phyloP scores from a whole-genome alignment of 2,329 filamentous ascomycete genomes.

The Fusarium subtropicale region DNA sequence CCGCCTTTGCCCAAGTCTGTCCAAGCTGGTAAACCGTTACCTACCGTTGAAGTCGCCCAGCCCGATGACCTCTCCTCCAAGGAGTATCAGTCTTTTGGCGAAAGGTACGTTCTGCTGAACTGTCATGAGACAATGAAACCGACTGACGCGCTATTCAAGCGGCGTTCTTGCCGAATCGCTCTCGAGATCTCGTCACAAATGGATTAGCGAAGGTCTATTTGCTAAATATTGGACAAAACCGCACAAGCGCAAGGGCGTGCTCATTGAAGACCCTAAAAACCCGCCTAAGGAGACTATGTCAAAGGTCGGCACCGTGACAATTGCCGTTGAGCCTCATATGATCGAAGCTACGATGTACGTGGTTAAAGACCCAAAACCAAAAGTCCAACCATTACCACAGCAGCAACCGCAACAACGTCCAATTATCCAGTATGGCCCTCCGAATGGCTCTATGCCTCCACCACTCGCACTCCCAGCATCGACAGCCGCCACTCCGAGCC shows the following conservation, averaged over 20 bases:
- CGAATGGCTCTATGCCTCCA: slow-evolving; percentile 70
- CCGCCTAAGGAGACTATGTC: slow-evolving; percentile 77
- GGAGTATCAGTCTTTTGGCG: slow-evolving; percentile 79
- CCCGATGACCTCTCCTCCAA: slow-evolving; percentile 69
- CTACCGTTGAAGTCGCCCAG: slow-evolving; percentile 76
- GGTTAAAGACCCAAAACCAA: slow-evolving; percentile 72
- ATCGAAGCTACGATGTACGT: slow-evolving; percentile 80
- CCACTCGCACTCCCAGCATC: slow-evolving; percentile 54
- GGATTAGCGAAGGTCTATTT: slow-evolving; percentile 78
- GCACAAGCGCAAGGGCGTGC: slow-evolving; percentile 72
- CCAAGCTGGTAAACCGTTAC: slow-evolving; percentile 74
- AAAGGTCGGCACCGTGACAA: slow-evolving; percentile 77
- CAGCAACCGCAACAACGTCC: slow-evolving; percentile 58
- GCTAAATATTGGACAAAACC: slow-evolving; percentile 84
- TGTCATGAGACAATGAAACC: slow-evolving; percentile 17
- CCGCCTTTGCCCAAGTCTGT: slow-evolving; percentile 71
- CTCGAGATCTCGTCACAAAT: slow-evolving; percentile 77
- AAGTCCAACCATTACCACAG: slow-evolving; percentile 53
- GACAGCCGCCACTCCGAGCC: slow-evolving; percentile 39
- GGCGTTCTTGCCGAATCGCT: slow-evolving; percentile 81
- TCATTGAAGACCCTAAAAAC: slow-evolving; percentile 73
- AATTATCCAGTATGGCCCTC: slow-evolving; percentile 74
- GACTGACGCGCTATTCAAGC: slow-evolving; percentile 57
- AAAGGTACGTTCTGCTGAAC: slow-evolving; percentile 65
- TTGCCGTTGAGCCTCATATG: slow-evolving; percentile 83